Evolutionary conservation across 768 basidiomycete species (phyloP), one percentile per base, ranked within the genome.

Genomic region (Russula sp.): DNA sequence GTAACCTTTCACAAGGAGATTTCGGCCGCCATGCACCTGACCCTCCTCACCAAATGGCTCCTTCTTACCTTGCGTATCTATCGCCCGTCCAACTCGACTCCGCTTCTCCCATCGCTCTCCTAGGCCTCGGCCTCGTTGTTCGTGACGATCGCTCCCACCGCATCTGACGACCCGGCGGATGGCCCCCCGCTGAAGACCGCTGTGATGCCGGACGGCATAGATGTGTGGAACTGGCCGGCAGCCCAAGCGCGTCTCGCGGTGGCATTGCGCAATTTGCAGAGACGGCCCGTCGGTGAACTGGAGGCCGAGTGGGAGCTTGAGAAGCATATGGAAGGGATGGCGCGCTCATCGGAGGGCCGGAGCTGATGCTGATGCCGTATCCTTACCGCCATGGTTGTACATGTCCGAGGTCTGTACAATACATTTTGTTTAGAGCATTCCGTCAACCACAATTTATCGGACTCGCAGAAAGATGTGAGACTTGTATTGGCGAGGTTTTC

Each of bases 291-390:
- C 56, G 73, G 73, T 32, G 87, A 88, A 69, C 61, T 84, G 49
- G 85, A 88, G 67, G 77, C 76, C 0, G 87, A 89, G 67, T 75
- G 73, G 0, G 72, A 78, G 45, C 61, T 78, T 13, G 86, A 87
- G 13, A n/a, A n/a, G n/a, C n/a, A n/a, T n/a, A n/a, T n/a, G n/a
- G n/a, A n/a, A n/a, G n/a, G n/a, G n/a, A n/a, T n/a, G n/a, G n/a
- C n/a, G n/a, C 59, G 61, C 42, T 49, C 45, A 8, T 9, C n/a
- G 3, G 20, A 45, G 49, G 25, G 18, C 4, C n/a, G 2, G 16
- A 53, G 39, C 16, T 63, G 46, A 58, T 29, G 11, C 10, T 16
- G 14, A 14, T 41, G 39, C 25, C 25, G 25, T 41, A 3, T 41
- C 39, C 39, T 14, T 41, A 14, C 39, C 5, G 39, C 2, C 14